Base-by-base conservation (phyloP, 2,329 filamentous ascomycete species). In the Phoma herbarum region DNA sequence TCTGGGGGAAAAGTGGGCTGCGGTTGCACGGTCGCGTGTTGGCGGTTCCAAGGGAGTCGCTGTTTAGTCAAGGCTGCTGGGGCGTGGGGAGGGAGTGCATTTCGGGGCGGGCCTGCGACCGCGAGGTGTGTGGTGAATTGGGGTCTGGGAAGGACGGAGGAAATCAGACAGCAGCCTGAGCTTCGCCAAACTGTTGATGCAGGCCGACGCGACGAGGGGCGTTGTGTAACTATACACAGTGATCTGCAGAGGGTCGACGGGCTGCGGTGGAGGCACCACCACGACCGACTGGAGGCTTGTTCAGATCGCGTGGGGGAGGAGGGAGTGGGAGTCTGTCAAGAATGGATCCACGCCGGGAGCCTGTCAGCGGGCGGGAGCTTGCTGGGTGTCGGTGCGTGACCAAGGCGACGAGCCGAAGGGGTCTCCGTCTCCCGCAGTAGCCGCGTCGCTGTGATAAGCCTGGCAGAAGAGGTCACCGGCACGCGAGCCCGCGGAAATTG, bases 1-100 rank as follows among this genome's bases (percentile, higher is more conserved):
- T 39, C 35, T 39, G 35, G 48, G 42, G 60, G 52, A 57, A 49
- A 52, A 56, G 48, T 43, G 42, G 56, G 45, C 55, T 55, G 46
- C 39, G 20, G 55, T 58, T 49, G 55, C 55, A 58, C 55, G 44
- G 53, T 52, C 52, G 53, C 37, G 44, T 54, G 55, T 47, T 14
- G 31, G 44, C 28, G 44, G 35, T 39, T 39, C n/a, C 35, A 10
- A 52, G 56, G 47, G 42, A 39, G 51, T 48, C 45, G 41, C 18
- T 26, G 46, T 51, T 37, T 51, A 16, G 58, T 52, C 41, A 42
- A 33, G 44, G 39, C 47, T 57, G 58, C 53, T 59, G 33, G 46
- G 35, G 51, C 45, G 56, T 46, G 50, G 50, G 51, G 51, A 50
- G 50, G 45, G 33, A 22, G 51, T 4, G 51, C 57, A 59, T 59